A percentile compares a stretch with the other conserved stretches of the same genome.
Conservation (phyloP, 2,329 filamentous ascomycete genomes). For the Claviceps sp. region DNA sequence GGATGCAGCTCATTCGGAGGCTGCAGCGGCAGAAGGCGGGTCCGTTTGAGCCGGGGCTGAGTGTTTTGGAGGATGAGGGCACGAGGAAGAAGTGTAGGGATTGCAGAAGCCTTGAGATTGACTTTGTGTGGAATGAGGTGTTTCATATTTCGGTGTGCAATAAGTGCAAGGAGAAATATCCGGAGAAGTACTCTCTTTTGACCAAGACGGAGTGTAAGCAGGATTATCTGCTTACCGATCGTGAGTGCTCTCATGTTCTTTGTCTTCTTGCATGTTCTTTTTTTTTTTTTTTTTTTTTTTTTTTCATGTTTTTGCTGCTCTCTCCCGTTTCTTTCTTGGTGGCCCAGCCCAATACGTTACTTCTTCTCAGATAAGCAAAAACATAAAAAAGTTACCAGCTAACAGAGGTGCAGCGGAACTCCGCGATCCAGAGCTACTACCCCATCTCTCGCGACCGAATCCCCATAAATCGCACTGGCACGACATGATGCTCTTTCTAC, state of each 20-base stretch:
- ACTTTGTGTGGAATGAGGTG: slow-evolving; percentile 87
- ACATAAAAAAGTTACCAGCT: neutral
- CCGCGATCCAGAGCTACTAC: slow-evolving; percentile 74
- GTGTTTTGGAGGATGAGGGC: slow-evolving; percentile 49
- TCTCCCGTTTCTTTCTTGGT: too few species aligned
- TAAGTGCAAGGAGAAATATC: slow-evolving; percentile 73
- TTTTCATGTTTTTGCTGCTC: neutral
- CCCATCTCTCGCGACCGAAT: slow-evolving; percentile 79
- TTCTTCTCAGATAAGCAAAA: neutral
- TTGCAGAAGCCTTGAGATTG: slow-evolving; percentile 73
- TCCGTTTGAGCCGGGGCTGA: slow-evolving; percentile 82
- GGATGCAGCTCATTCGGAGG: slow-evolving; percentile 59
- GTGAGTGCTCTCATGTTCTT: slow-evolving; percentile 36
- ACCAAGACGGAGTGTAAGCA: slow-evolving; percentile 95
- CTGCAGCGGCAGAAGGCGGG: slow-evolving; percentile 63
- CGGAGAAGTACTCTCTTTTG: slow-evolving; percentile 86
- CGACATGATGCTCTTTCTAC: slow-evolving; percentile 95
- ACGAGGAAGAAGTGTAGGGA: slow-evolving; percentile 68
- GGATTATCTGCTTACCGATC: slow-evolving; percentile 89
- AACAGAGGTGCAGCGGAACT: slow-evolving; percentile 53
- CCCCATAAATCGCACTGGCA: slow-evolving; percentile 95
- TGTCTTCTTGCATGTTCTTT: too few species aligned
- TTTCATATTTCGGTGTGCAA: slow-evolving; percentile 66
- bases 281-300: neutral
- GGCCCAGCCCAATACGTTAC: too few species aligned